Percentiles rank a stretch among this genome's conserved stretches.
phyloP scores from a whole-genome alignment of 768 basidiomycete genomes.

The Termitomyces sp. region DNA sequence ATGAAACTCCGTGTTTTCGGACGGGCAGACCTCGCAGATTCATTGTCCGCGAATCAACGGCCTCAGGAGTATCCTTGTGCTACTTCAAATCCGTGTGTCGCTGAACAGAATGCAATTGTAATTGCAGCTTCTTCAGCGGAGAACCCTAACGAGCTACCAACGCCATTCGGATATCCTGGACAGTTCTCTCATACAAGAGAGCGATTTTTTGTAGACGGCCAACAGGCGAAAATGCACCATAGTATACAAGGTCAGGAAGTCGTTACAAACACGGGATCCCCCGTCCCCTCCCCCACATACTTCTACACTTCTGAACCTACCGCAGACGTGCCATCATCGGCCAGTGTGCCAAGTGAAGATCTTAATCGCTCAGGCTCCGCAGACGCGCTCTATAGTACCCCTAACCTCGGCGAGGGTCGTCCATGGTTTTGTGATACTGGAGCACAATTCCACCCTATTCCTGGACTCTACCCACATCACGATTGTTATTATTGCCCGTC shows the following conservation, averaged over 20 bases:
- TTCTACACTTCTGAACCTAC: constrained; percentile 28
- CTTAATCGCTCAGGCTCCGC: constrained; percentile 12
- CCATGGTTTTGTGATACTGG: constrained; percentile 10
- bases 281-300: constrained; percentile 25
- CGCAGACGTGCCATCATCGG: constrained; percentile 23
- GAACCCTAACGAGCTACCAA: constrained; percentile 4
- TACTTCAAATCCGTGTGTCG: not conserved
- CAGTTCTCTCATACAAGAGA: constrained; percentile 30
- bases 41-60: not conserved
- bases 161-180: constrained; percentile 24
- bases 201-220: constrained; percentile 21
- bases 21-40: constrained; percentile 13
- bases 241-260: constrained; percentile 20
- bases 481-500: constrained; percentile 29
- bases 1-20: constrained; percentile 42
- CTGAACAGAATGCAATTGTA: constrained; percentile 3
- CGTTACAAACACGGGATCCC: constrained; percentile 10
- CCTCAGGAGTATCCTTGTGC: constrained; percentile 1
- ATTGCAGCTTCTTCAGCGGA: constrained; percentile 6
- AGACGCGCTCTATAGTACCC: constrained; percentile 33
- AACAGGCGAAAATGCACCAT: constrained; percentile 20
- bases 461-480: constrained; percentile 11
- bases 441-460: constrained; percentile 6
- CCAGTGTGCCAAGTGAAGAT: constrained; percentile 14
- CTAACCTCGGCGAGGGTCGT: constrained; percentile 6